Evolutionary conservation across 306 rosid species (phyloP).

Genomic region (Quercus gilva): DNA sequence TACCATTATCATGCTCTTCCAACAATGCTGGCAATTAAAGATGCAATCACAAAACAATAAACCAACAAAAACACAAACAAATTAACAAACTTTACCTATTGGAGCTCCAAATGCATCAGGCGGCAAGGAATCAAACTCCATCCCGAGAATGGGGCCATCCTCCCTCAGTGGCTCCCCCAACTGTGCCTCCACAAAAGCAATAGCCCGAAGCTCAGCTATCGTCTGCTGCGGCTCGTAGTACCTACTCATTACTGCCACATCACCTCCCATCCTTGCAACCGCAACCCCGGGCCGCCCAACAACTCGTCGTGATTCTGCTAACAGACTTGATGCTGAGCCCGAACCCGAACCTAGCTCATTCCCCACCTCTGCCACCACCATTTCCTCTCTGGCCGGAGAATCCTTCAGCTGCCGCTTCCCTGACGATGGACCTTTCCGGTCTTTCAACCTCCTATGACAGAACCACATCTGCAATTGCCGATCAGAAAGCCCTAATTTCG

Average conservation of each 20-base stretch:
- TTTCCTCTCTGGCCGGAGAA: slow-evolving; percentile 28
- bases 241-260: slow-evolving; percentile 36
- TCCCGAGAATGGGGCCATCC: slow-evolving; percentile 74
- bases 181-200: slow-evolving; percentile 70
- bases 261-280: slow-evolving; percentile 36
- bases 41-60: background rate
- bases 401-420: slow-evolving; percentile 32
- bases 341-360: slow-evolving; percentile 27
- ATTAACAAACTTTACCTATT: slow-evolving; percentile 44
- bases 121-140: slow-evolving; percentile 79
- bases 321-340: slow-evolving; percentile 29
- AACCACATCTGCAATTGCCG: slow-evolving; percentile 92
- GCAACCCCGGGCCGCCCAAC: slow-evolving; percentile 31
- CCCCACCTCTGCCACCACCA: slow-evolving; percentile 27
- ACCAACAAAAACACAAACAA: background rate
- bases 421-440: slow-evolving; percentile 36
- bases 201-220: slow-evolving; percentile 48
- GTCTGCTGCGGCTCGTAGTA: slow-evolving; percentile 43
- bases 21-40: slow-evolving; percentile 3
- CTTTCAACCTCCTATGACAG: slow-evolving; percentile 76
- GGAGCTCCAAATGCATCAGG: slow-evolving; percentile 73
- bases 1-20: background rate
- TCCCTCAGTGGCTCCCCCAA: slow-evolving; percentile 63
- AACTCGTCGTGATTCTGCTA: slow-evolving; percentile 32
- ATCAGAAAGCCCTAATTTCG: slow-evolving; percentile 58